phyloP scores from a whole-genome alignment of 2,329 filamentous ascomycete genomes.

The Fusarium redolens region DNA sequence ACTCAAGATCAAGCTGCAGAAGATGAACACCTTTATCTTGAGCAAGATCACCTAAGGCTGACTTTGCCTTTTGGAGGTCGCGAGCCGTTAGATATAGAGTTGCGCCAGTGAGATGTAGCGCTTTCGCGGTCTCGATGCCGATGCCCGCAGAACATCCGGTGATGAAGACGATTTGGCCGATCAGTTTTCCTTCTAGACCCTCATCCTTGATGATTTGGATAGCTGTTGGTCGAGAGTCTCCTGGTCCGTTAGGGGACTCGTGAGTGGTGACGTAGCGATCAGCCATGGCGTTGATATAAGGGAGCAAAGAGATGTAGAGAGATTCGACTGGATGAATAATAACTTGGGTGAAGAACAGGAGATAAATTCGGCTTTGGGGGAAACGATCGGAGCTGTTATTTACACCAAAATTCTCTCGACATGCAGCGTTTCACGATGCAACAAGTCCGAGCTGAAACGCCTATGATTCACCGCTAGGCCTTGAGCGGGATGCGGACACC shows the following conservation, averaged over 20 bases:
- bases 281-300: not conserved
- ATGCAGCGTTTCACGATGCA: not conserved
- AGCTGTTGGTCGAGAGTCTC: not conserved
- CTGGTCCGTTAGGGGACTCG: not conserved
- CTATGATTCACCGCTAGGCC: not conserved
- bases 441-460: not conserved
- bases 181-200: not conserved
- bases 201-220: conserved; percentile 8
- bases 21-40: not conserved
- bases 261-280: conserved; percentile 13
- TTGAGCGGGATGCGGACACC: not conserved
- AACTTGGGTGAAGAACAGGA: not conserved
- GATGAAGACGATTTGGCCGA: fast-evolving
- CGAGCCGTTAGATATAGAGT: conserved; percentile 4
- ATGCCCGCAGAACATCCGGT: not conserved
- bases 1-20: not conserved
- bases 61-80: not conserved
- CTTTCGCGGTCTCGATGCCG: not conserved
- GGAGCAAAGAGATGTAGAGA: fast-evolving
- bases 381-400: not conserved
- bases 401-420: not conserved
- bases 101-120: not conserved
- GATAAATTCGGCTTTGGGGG: fast-evolving
- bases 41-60: not conserved
- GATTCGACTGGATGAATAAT: fast-evolving